phyloP scores from a whole-genome alignment of 164 flowering plant species.

The Annona squamosa region DNA sequence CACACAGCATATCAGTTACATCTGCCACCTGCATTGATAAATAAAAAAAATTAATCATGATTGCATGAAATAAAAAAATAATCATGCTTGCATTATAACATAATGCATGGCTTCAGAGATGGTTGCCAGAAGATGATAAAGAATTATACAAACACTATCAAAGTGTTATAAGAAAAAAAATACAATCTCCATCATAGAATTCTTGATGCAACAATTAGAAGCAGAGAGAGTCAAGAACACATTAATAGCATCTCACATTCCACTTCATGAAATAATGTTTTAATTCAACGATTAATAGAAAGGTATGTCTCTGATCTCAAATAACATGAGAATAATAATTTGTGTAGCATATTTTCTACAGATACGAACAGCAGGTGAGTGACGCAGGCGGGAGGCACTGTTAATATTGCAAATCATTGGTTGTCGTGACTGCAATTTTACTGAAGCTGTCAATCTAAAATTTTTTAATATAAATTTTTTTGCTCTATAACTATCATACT shows the following conservation, averaged over 20 bases:
- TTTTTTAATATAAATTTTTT: too few species aligned
- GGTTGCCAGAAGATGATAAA: neutral
- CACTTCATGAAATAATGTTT: neutral
- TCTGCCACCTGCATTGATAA: slow-evolving; percentile 47
- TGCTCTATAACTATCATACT: too few species aligned
- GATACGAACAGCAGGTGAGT: too few species aligned
- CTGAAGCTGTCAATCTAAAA: too few species aligned
- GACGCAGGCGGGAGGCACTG: too few species aligned
- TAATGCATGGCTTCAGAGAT: neutral
- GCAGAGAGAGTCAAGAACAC: neutral
- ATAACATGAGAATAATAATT: too few species aligned
- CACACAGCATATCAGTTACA: slow-evolving; percentile 51
- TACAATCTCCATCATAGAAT: neutral
- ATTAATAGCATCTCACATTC: neutral
- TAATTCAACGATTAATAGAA: too few species aligned
- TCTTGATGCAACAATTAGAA: neutral
- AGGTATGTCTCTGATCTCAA: too few species aligned
- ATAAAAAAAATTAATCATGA: neutral
- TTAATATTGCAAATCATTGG: too few species aligned
- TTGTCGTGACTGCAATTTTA: too few species aligned
- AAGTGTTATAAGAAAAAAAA: neutral
- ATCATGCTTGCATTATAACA: too few species aligned
- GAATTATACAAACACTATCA: neutral
- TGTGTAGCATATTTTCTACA: too few species aligned
- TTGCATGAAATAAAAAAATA: neutral